These are phyloP conservation scores for Naumovozyma dairenensis DNA, from an alignment of 805 yeast genomes.

Conservation along the genomic window DNA sequence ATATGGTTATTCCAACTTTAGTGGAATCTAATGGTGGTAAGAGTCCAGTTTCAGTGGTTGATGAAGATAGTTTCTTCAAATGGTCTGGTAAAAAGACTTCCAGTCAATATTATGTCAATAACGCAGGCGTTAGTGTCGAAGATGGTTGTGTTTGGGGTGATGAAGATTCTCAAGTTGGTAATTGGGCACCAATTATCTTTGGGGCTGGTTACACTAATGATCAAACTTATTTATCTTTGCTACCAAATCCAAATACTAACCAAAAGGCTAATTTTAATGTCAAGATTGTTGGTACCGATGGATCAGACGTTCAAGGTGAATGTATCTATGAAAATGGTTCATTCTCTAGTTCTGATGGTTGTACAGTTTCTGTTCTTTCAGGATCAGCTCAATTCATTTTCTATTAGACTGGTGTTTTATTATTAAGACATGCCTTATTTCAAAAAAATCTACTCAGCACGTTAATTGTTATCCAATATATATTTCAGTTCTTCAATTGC, in stretches of 20 bases:
- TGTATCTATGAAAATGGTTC: constrained; percentile 75
- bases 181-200: constrained; percentile 95
- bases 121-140: constrained; percentile 83
- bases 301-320: constrained; percentile 56
- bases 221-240: constrained; percentile 73
- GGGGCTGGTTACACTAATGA: constrained; percentile 81
- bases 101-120: constrained; percentile 93
- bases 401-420: constrained; percentile 37
- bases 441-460: too few species aligned
- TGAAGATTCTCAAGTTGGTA: constrained; percentile 71
- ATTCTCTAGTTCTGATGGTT: constrained; percentile 67
- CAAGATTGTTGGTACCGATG: constrained; percentile 65
- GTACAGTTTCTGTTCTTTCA: constrained; percentile 57
- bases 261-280: constrained; percentile 62
- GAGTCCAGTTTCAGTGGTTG: constrained; percentile 67
- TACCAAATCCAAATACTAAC: constrained; percentile 88
- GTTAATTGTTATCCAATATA: too few species aligned
- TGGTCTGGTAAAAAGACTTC: constrained; percentile 82
- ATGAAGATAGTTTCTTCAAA: constrained; percentile 63
- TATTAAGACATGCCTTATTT: too few species aligned
- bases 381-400: constrained; percentile 57
- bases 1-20: constrained; percentile 91
- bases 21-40: constrained; percentile 61
- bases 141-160: constrained; percentile 96
- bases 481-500: too few species aligned